phyloP scores from a whole-genome alignment of 306 rosid genomes.

The Herpetospermum pedunculosum region DNA sequence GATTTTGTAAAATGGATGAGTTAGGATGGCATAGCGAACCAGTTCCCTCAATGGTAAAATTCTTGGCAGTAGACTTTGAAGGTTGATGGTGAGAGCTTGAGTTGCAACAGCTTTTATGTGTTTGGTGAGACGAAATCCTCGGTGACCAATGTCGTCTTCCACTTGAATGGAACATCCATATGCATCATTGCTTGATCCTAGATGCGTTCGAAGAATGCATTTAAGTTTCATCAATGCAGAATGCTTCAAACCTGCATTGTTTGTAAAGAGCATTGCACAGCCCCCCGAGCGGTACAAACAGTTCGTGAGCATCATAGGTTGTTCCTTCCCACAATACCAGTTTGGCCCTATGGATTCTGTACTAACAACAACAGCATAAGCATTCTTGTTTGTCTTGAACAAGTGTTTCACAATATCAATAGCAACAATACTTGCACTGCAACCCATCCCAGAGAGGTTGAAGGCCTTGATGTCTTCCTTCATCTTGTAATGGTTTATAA shows the following conservation, averaged over 20 bases:
- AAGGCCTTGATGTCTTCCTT: conserved; percentile 45
- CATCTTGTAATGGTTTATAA: conserved; percentile 69
- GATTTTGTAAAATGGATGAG: background rate
- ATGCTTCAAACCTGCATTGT: conserved; percentile 23
- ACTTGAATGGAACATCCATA: conserved; percentile 62
- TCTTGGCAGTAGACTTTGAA: conserved; percentile 37
- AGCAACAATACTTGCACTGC: conserved; percentile 65
- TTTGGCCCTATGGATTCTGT: conserved; percentile 67
- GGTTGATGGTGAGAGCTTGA: conserved; percentile 44
- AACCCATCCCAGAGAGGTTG: conserved; percentile 88
- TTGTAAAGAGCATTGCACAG: conserved; percentile 61
- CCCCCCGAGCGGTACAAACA: conserved; percentile 79
- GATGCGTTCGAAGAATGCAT: conserved; percentile 50
- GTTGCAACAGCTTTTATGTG: conserved; percentile 53
- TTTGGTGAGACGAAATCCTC: conserved; percentile 61
- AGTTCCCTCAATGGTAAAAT: conserved; percentile 54
- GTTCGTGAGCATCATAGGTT: conserved; percentile 64
- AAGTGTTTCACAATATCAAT: conserved; percentile 59
- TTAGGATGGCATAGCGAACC: conserved; percentile 13
- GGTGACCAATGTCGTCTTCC: conserved; percentile 51
- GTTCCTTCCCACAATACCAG: conserved; percentile 67
- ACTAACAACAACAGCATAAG: conserved; percentile 57
- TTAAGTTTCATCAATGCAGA: conserved; percentile 53
- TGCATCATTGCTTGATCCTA: conserved; percentile 63
- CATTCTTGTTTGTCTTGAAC: conserved; percentile 34